phyloP scores from a whole-genome alignment of 306 rosid genomes.

The Benincasa hispida region DNA sequence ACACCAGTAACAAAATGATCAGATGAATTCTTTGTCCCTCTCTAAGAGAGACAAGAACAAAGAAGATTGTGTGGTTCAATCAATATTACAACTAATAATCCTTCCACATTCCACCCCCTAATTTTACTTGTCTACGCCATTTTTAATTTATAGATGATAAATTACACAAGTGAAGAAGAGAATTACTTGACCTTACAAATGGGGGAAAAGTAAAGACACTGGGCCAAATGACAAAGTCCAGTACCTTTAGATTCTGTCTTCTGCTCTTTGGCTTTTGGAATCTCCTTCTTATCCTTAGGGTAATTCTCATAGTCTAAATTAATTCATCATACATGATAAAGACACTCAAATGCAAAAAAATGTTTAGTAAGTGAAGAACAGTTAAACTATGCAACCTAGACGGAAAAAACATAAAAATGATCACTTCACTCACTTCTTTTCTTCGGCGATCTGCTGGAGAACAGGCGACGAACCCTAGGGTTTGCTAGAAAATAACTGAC shows the following conservation, averaged over 20 bases:
- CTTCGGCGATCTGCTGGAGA: slow-evolving; percentile 14
- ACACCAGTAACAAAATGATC: too few relatives aligned
- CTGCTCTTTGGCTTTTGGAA: slow-evolving; percentile 14
- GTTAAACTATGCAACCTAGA: neutral
- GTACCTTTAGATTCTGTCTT: slow-evolving; percentile 25
- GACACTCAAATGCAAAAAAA: neutral
- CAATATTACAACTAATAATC: neutral
- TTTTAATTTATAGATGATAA: neutral
- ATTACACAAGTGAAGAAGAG: neutral
- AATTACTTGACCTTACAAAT: neutral
- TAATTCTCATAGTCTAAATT: slow-evolving; percentile 22
- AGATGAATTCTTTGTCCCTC: too few relatives aligned
- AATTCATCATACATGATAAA: neutral
- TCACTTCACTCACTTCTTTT: slow-evolving; percentile 12
- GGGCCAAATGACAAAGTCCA: neutral
- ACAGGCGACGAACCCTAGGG: slow-evolving; percentile 16
- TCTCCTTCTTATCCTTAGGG: slow-evolving; percentile 23
- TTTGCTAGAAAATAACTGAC: slow-evolving; percentile 10
- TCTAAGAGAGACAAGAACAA: too few relatives aligned
- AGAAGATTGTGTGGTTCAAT: neutral
- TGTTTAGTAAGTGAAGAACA: neutral
- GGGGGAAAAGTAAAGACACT: neutral
- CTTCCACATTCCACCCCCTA: neutral
- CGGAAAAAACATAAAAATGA: neutral
- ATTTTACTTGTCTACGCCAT: neutral